Conservation (phyloP, 2,329 filamentous ascomycete genomes). For the Penicillium janthinellum region DNA sequence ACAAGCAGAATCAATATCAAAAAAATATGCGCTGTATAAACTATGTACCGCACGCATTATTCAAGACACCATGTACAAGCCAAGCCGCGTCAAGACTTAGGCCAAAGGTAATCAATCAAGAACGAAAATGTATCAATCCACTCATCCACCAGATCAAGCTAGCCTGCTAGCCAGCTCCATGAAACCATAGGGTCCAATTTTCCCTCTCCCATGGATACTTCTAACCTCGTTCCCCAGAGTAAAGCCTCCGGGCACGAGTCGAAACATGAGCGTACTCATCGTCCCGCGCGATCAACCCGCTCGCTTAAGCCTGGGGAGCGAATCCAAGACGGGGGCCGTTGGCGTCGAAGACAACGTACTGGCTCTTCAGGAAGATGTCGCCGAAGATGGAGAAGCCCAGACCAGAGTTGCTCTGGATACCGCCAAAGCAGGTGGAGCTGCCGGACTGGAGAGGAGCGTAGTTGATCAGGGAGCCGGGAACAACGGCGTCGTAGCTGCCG, state of each 20-base stretch:
- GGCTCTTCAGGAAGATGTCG: slow-evolving; percentile 75
- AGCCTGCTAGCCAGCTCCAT: slow-evolving; percentile 19
- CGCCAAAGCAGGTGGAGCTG: slow-evolving; percentile 67
- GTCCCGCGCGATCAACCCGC: background rate
- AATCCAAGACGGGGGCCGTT: slow-evolving; percentile 52
- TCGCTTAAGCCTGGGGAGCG: slow-evolving; percentile 41
- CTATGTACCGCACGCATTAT: slow-evolving; percentile 20
- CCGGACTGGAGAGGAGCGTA: slow-evolving; percentile 48
- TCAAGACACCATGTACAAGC: slow-evolving; percentile 23
- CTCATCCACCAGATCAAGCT: slow-evolving; percentile 13
- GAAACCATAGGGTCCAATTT: background rate
- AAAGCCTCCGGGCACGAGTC: background rate
- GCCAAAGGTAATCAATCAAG: slow-evolving; percentile 4
- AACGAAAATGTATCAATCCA: background rate
- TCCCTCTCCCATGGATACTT: background rate
- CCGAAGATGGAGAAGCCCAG: slow-evolving; percentile 70
- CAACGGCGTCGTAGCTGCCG: slow-evolving; percentile 50
- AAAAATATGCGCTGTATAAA: slow-evolving; percentile 12
- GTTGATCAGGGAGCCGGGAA: slow-evolving; percentile 60
- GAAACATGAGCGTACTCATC: background rate
- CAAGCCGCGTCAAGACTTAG: slow-evolving; percentile 18
- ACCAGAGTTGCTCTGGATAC: slow-evolving; percentile 66
- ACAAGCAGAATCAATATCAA: background rate
- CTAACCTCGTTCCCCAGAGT: background rate
- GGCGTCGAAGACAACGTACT: slow-evolving; percentile 72